Conservation (phyloP, 352 stramenopile genomes). For the Pythium phragmitis region DNA sequence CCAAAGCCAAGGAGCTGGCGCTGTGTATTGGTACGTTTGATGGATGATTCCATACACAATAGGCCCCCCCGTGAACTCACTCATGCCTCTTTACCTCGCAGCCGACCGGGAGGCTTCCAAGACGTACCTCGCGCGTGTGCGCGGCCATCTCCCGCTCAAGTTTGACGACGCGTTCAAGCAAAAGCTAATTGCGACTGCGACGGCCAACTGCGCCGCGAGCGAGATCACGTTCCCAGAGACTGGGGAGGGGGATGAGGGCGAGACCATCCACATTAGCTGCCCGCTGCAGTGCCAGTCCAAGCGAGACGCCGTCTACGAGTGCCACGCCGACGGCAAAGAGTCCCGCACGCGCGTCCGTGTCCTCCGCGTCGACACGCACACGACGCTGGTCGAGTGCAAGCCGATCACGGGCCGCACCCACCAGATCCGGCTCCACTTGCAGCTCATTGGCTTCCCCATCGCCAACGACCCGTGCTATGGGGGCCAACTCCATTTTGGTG, state of each 20-base stretch:
- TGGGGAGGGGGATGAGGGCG: conserved; percentile 19
- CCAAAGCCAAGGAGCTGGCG: conserved; percentile 73
- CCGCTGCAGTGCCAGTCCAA: conserved; percentile 79
- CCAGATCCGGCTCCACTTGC: conserved; percentile 97
- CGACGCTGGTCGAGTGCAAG: conserved; percentile 91
- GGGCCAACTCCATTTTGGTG: conserved; percentile 91
- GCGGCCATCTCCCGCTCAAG: conserved; percentile 76
- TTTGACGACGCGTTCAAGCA: conserved; percentile 41
- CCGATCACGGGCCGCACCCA: conserved; percentile 95
- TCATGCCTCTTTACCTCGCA: conserved; percentile 21
- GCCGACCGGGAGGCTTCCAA: conserved; percentile 89
- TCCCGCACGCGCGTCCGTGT: conserved; percentile 75
- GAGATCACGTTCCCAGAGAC: conserved; percentile 44
- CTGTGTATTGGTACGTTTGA: conserved; percentile 60
- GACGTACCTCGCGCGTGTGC: conserved; percentile 94
- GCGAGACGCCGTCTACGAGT: conserved; percentile 83
- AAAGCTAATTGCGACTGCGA: conserved; percentile 36
- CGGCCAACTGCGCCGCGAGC: conserved; percentile 47
- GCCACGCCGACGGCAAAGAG: conserved; percentile 75
- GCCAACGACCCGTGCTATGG: conserved; percentile 98
- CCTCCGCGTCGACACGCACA: conserved; percentile 53
- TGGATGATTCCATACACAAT: too few relatives aligned
- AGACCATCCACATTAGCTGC: conserved; percentile 73
- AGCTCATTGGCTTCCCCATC: conserved; percentile 92
- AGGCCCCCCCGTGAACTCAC: background rate